Evolutionary conservation across 1,284 basidiomycete genomes (phyloP), one percentile per base, ranked within the genome.

Genomic region (Neolentinus lepideus): DNA sequence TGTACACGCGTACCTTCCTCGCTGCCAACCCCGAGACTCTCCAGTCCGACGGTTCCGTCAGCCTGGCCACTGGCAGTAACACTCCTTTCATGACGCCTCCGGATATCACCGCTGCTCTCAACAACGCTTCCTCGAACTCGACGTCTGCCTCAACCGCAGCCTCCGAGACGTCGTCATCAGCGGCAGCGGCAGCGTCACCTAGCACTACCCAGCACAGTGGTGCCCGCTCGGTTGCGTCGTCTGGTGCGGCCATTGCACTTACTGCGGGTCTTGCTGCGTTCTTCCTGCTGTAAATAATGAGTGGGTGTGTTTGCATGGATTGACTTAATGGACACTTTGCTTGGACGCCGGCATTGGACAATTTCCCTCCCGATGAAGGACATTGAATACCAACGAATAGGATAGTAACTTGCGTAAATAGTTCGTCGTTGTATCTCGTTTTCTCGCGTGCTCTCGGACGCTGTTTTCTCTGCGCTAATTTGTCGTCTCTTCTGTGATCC

Each of bases 11-110:
- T 59, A 75, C 71, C 48, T 76, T 87, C 76, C 69, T 87, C 58
- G 85, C 78, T 33, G 69, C 71, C 63, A 89, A 89, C 75, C 69
- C 75, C 4, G 83, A 85, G 57, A 67, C 76, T 45, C 56, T 87
- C 59, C 67, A 74, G 55, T 66, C 65, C 2, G 75, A 81, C 64
- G 84, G 83, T 58, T 67, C 68, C 12, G 66, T 86, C 66, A 73
- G 84, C 71, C 70, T 85, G 55, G 69, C 71, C 65, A 66, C 66
- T 54, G 63, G 72, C 46, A 69, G 63, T 56, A 62, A 64, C 61
- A 77, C 75, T 43, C 78, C 83, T 31, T 63, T 85, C 58, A 76
- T 76, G 74, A 69, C 85, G 59, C 85, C 85, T 58, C 67, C 72
- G 56, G 84, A 87, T 63, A 69, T 87, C 60, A 67, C 70, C 58